These are phyloP conservation scores for Globisporangium apiculatum DNA, from an alignment of 352 stramenopile genomes.

Conservation along the genomic window DNA sequence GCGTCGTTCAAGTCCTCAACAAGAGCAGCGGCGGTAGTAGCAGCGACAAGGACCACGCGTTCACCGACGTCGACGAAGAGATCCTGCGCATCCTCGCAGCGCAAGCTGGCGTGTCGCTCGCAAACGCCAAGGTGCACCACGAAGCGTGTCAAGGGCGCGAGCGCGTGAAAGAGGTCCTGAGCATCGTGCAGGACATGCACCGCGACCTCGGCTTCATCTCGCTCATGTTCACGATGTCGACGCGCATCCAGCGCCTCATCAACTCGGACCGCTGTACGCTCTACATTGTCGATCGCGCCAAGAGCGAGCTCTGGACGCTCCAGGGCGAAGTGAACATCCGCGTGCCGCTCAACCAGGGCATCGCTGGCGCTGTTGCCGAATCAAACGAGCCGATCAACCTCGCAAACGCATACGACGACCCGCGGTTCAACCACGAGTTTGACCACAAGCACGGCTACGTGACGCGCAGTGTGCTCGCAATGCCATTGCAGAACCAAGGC, in stretches of 20 bases:
- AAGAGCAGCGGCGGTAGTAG: constrained; percentile 53
- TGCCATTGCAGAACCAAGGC: constrained; percentile 75
- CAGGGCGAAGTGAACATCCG: constrained; percentile 87
- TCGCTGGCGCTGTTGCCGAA: constrained; percentile 68
- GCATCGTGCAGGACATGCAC: constrained; percentile 90
- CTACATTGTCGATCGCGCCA: constrained; percentile 88
- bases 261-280: constrained; percentile 90
- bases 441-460: constrained; percentile 85
- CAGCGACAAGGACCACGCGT: constrained; percentile 52
- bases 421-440: constrained; percentile 86
- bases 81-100: constrained; percentile 79
- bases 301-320: constrained; percentile 88
- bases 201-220: constrained; percentile 85
- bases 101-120: constrained; percentile 79
- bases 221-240: constrained; percentile 90
- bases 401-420: constrained; percentile 80
- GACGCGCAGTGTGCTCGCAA: constrained; percentile 82
- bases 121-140: constrained; percentile 78
- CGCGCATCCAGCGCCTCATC: constrained; percentile 79
- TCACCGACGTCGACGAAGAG: constrained; percentile 86
- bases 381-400: constrained; percentile 76
- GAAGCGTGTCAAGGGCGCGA: constrained; percentile 43
- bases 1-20: constrained; percentile 89
- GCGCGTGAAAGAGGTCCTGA: constrained; percentile 73
- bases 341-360: constrained; percentile 80